Conservation (phyloP, 441 rosid genomes). For the Pelargonium myrrhifolium region DNA sequence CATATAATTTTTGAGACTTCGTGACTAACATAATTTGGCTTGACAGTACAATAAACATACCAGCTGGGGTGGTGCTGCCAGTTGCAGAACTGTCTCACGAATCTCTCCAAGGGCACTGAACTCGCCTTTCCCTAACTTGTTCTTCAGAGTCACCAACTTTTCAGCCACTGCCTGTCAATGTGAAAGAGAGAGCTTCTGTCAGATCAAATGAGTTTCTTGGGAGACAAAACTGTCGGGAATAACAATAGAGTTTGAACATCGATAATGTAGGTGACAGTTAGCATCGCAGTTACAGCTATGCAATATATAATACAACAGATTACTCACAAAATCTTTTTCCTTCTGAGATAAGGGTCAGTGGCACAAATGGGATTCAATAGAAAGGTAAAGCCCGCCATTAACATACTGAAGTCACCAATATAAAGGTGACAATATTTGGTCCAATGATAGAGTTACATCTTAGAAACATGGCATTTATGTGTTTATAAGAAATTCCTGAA, state of each 20-base stretch:
- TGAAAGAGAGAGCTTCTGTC: not conserved
- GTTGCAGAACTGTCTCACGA: slow-evolving; percentile 61
- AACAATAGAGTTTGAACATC: not conserved
- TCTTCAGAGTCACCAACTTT: slow-evolving; percentile 51
- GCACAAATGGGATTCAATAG: too few relatives aligned
- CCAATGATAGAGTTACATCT: too few relatives aligned
- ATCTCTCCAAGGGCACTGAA: slow-evolving; percentile 53
- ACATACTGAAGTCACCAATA: not conserved
- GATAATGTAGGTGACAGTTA: not conserved
- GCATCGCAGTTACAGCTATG: not conserved
- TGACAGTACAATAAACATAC: slow-evolving; percentile 32
- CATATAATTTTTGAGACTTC: not conserved
- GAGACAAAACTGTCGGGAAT: not conserved
- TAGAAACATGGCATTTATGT: too few relatives aligned
- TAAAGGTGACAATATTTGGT: too few relatives aligned
- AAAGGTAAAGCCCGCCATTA: too few relatives aligned
- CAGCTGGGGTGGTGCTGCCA: slow-evolving; percentile 65
- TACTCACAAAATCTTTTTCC: too few relatives aligned
- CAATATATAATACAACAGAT: too few relatives aligned
- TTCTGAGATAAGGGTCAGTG: too few relatives aligned
- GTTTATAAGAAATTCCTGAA: too few relatives aligned
- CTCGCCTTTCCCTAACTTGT: slow-evolving; percentile 52
- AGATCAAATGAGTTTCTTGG: slow-evolving; percentile 5
- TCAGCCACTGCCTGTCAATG: slow-evolving; percentile 53
- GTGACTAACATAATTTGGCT: not conserved